Evolutionary conservation across 257 asterid species (phyloP).

Genomic region (Leptodermis oblonga): DNA sequence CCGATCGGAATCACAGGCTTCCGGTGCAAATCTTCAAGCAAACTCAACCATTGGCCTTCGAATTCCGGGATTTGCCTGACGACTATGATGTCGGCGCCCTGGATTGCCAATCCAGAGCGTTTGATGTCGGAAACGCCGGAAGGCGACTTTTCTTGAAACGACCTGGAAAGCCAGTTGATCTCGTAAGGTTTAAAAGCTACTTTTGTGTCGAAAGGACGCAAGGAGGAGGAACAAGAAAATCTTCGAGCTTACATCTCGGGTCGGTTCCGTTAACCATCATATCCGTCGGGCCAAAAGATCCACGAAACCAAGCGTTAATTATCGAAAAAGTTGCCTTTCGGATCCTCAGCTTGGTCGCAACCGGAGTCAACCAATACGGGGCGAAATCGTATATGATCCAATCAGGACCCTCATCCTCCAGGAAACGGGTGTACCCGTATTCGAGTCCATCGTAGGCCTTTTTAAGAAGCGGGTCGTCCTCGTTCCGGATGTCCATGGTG

Average conservation of each 20-base stretch:
- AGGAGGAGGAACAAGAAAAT: conserved; percentile 14
- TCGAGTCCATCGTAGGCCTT: conserved; percentile 28
- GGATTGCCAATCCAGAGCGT: neutral
- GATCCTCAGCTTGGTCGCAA: conserved; percentile 6
- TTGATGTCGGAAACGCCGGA: conserved; percentile 4
- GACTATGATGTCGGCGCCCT: neutral
- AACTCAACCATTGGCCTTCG: conserved; percentile 14
- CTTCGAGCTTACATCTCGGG: conserved; percentile 3
- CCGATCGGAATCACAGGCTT: conserved; percentile 19
- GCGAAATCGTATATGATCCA: conserved; percentile 27
- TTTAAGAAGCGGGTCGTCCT: conserved; percentile 16
- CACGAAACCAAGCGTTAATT: neutral
- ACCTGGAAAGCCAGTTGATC: neutral
- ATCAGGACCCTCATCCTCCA: conserved; percentile 20
- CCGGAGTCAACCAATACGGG: conserved; percentile 20
- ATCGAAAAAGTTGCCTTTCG: conserved; percentile 4
- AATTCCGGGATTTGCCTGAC: conserved; percentile 7
- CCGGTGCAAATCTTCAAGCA: neutral
- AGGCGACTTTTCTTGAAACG: neutral
- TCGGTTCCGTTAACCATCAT: neutral
- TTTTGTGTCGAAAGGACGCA: conserved; percentile 29
- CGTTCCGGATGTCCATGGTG: conserved; percentile 23
- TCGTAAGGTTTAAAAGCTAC: conserved; percentile 9
- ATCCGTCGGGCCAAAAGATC: neutral
- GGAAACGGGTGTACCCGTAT: neutral